phyloP scores from a whole-genome alignment of 83 land plant species.

The Diphasiastrum complanatum region DNA sequence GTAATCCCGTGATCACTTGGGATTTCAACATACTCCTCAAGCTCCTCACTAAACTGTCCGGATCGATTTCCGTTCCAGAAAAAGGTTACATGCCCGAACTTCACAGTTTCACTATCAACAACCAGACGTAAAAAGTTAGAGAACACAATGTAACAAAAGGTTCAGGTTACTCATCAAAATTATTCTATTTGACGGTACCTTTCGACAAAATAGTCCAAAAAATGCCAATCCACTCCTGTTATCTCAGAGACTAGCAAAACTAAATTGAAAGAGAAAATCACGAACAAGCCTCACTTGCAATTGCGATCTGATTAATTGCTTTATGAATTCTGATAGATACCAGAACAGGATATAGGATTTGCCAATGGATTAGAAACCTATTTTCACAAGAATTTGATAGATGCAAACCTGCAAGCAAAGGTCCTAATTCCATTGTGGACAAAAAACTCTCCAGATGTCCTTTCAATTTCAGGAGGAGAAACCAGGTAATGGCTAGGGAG shows the following conservation, averaged over 20 bases:
- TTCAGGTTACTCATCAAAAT: not conserved
- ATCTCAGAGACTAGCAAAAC: too few relatives aligned
- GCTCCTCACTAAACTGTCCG: slow-evolving; percentile 51
- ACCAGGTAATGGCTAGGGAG: slow-evolving; percentile 80
- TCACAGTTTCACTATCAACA: slow-evolving; percentile 81
- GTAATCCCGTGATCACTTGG: slow-evolving; percentile 85
- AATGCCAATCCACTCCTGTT: too few relatives aligned
- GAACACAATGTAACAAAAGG: not conserved
- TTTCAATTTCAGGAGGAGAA: slow-evolving; percentile 89
- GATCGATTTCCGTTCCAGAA: slow-evolving; percentile 99
- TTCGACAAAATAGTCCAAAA: too few relatives aligned
- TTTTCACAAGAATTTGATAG: too few relatives aligned
- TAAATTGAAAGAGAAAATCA: too few relatives aligned
- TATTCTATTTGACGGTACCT: too few relatives aligned
- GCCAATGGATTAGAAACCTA: too few relatives aligned
- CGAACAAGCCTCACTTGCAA: too few relatives aligned
- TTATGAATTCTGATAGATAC: too few relatives aligned
- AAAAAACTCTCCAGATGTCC: slow-evolving; percentile 91
- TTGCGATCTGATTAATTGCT: too few relatives aligned
- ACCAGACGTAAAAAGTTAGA: not conserved
- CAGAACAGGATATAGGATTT: too few relatives aligned
- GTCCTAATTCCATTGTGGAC: slow-evolving; percentile 79
- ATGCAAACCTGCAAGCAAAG: slow-evolving; percentile 99
- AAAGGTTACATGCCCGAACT: slow-evolving; percentile 98
- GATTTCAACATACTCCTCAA: slow-evolving; percentile 87